Evolutionary conservation across 208 protist genomes (phyloP).

Genomic region (Angomonas deanei): DNA sequence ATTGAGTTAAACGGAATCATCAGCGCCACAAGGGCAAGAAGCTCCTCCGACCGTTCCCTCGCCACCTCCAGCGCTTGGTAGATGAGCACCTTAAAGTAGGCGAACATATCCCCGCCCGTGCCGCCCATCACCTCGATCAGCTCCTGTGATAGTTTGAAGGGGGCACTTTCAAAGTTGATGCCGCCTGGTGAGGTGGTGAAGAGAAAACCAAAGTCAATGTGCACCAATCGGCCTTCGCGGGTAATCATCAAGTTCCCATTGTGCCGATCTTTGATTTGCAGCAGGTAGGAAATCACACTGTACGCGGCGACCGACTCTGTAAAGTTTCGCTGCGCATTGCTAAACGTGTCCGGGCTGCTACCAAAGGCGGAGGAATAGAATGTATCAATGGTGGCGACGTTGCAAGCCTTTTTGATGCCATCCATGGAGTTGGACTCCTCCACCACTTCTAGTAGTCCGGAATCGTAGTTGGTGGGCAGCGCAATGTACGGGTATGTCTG

Average conservation of each 20-base stretch:
- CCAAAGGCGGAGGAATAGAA: slow-evolving; percentile 80
- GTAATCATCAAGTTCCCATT: slow-evolving; percentile 95
- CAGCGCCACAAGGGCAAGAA: slow-evolving; percentile 78
- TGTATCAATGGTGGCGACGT: slow-evolving; percentile 54
- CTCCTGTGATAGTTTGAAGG: slow-evolving; percentile 92
- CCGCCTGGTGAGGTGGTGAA: slow-evolving; percentile 94
- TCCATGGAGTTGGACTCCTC: slow-evolving; percentile 87
- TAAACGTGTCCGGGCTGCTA: slow-evolving; percentile 46
- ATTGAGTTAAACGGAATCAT: slow-evolving; percentile 85
- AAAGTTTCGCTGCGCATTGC: slow-evolving; percentile 86
- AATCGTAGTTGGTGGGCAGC: slow-evolving; percentile 67
- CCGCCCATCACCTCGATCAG: slow-evolving; percentile 91
- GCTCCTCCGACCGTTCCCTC: slow-evolving; percentile 68
- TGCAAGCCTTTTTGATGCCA: slow-evolving; percentile 83
- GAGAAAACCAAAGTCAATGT: slow-evolving; percentile 98
- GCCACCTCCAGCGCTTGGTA: slow-evolving; percentile 76
- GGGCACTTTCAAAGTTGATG: slow-evolving; percentile 91
- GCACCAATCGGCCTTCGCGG: slow-evolving; percentile 87
- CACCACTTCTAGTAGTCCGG: slow-evolving; percentile 86
- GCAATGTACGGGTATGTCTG: slow-evolving; percentile 72
- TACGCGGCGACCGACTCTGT: slow-evolving; percentile 93
- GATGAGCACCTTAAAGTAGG: slow-evolving; percentile 88
- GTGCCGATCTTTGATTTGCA: slow-evolving; percentile 94
- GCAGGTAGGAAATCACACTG: slow-evolving; percentile 91
- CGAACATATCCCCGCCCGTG: slow-evolving; percentile 53